Percentiles rank a stretch among this genome's conserved stretches.
phyloP scores from a whole-genome alignment of 192 early-diverging fungal genomes.

The Spinellus fusiger region DNA sequence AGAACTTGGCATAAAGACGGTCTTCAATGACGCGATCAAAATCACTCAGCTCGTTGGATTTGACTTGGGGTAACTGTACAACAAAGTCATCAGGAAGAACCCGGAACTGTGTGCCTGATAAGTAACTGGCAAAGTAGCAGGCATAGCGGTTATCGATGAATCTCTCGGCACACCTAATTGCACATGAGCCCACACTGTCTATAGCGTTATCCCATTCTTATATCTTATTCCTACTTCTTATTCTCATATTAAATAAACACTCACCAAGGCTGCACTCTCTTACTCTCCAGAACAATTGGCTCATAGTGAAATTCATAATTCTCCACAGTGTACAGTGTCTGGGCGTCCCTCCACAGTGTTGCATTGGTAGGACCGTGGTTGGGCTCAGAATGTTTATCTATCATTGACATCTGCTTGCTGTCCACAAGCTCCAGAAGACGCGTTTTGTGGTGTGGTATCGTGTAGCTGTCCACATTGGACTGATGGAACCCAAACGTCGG shows the following conservation, averaged over 20 bases:
- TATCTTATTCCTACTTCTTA: not conserved
- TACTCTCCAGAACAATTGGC: constrained; percentile 46
- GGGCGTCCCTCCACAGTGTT: constrained; percentile 37
- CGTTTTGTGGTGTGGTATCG: constrained; percentile 31
- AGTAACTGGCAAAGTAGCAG: constrained; percentile 44
- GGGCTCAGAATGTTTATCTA: constrained; percentile 50
- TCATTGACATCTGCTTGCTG: constrained; percentile 28
- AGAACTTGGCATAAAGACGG: constrained; percentile 52
- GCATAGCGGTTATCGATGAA: constrained; percentile 52
- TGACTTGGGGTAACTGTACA: constrained; percentile 20
- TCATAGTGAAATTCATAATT: constrained; percentile 56
- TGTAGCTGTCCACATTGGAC: not conserved
- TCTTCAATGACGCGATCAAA: constrained; percentile 49
- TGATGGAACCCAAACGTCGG: constrained; percentile 44
- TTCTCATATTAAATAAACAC: too few relatives aligned
- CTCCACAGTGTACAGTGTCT: constrained; percentile 36
- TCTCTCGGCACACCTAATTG: constrained; percentile 45
- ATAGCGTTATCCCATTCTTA: not conserved
- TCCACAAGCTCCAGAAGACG: constrained; percentile 27
- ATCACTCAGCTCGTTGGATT: constrained; percentile 26
- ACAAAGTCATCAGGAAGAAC: constrained; percentile 48
- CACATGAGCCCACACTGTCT: too few relatives aligned
- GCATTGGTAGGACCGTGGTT: constrained; percentile 44
- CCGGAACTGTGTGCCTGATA: constrained; percentile 50
- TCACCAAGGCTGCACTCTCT: constrained; percentile 41